Conservation (phyloP, 306 rosid species). For the Castanea mollissima region DNA sequence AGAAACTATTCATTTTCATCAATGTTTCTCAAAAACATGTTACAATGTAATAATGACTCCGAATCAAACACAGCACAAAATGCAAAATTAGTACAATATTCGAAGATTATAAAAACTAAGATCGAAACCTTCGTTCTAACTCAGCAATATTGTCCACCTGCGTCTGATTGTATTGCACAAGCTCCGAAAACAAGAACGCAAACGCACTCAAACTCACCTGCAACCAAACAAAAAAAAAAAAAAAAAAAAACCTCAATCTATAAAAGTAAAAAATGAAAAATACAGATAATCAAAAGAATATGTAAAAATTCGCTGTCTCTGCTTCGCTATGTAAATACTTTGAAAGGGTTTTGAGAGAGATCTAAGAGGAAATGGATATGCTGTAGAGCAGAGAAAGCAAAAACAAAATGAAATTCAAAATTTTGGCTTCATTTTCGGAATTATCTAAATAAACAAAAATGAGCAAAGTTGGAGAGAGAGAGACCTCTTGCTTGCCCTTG, state of each 20-base stretch:
- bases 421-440: not conserved
- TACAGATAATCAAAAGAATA: too few relatives aligned
- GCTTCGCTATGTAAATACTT: not conserved
- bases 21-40: not conserved
- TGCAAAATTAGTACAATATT: not conserved
- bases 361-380: not conserved
- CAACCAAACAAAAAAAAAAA: not conserved
- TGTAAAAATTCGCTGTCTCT: not conserved
- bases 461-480: not conserved
- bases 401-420: not conserved
- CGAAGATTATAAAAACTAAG: not conserved
- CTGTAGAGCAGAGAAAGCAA: not conserved
- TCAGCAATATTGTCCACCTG: slow-evolving; percentile 97
- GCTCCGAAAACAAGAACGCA: slow-evolving; percentile 97
- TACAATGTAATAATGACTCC: too few relatives aligned
- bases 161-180: slow-evolving; percentile 97
- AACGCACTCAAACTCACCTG: slow-evolving; percentile 99
- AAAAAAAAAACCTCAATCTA: slow-evolving; percentile 7
- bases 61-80: not conserved
- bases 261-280: not conserved
- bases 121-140: slow-evolving; percentile 80
- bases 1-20: not conserved
- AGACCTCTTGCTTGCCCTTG: slow-evolving; percentile 71
- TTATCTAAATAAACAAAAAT: not conserved
- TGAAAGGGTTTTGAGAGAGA: not conserved